A percentile compares a stretch with the other conserved stretches of the same genome.
Conservation (phyloP, 148 eudicot species). For the Drosera capensis region DNA sequence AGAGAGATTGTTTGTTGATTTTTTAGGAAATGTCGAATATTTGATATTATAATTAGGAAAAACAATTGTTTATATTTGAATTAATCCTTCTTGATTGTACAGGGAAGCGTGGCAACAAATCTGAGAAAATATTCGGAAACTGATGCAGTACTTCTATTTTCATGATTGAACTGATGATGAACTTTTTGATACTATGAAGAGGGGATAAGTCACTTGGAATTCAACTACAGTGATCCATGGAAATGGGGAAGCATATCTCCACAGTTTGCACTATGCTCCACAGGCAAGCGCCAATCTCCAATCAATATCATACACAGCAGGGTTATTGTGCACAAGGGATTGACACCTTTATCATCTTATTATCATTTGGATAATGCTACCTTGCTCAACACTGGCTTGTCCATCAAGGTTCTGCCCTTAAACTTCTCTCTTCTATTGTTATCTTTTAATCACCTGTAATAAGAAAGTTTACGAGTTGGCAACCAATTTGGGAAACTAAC, state of each 20-base stretch:
- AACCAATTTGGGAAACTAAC: too few relatives aligned
- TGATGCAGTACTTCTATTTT: too few relatives aligned
- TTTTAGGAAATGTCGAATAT: too few relatives aligned
- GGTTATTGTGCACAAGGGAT: conserved; percentile 11
- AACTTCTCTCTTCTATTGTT: too few relatives aligned
- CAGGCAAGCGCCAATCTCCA: conserved; percentile 67
- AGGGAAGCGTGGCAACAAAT: too few relatives aligned
- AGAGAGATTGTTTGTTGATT: too few relatives aligned
- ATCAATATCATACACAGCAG: conserved; percentile 30
- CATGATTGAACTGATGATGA: too few relatives aligned
- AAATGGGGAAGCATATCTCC: conserved; percentile 35
- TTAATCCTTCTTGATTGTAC: too few relatives aligned
- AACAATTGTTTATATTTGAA: too few relatives aligned
- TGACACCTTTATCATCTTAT: conserved; percentile 28
- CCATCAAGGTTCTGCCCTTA: conserved; percentile 46
- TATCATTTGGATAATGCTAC: conserved; percentile 33
- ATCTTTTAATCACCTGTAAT: neutral
- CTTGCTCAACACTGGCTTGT: conserved; percentile 33
- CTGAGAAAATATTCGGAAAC: too few relatives aligned
- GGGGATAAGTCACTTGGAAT: neutral
- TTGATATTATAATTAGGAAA: too few relatives aligned
- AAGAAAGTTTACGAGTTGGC: neutral
- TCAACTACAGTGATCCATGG: conserved; percentile 14
- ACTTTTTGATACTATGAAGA: too few relatives aligned
- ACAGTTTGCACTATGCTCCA: conserved; percentile 21